Evolutionary conservation across 805 yeast genomes (phyloP), one percentile per base, ranked within the genome.

Genomic region (Saturnispora dispora): DNA sequence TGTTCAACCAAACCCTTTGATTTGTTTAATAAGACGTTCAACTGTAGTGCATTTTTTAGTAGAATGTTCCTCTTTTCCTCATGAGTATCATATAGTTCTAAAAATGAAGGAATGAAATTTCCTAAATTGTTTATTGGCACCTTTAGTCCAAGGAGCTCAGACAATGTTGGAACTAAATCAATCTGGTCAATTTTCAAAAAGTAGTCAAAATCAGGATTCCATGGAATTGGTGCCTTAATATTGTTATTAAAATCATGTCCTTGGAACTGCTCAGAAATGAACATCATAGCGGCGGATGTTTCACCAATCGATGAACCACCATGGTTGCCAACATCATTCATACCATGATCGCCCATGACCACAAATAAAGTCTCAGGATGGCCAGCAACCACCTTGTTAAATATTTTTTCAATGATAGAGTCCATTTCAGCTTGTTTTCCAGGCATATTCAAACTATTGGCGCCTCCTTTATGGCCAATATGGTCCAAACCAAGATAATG

Each of bases 381-480:
- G 1, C 67, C 62, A 11, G 43, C 23, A 6, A 65, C 54, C 4
- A 57, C 56, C 3, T 58, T 51, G 17, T 62, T 50, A 60, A 79
- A 87, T 0, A 91, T 63, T 36, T 69, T 60, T 45, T 72, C 55
- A 2, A 90, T 68, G 1, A 93, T 76, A 0, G 53, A 57, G 63
- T 93, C 97, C 96, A 93, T 88, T 64, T 93, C 99, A 4, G 50
- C 52, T 55, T 89, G 97, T 61, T 93, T 93, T 0, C 69, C 72
- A 8, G 81, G 78, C 99, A 93, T 93, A 58, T 80, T 82, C 0
- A 77, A 68, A 10, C 96, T 88, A 5, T 69, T 60, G 0, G 99
- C 91, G 0, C 99, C 99, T 44, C 96, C 95, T 63, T 89, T 91
- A 65, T 93, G 99, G 2, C 99, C 99, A 60, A 93, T 93, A 64